A percentile compares a stretch with the other conserved stretches of the same genome.
These are phyloP conservation scores for Chrysosporium keratinophilum DNA, from an alignment of 2,329 filamentous ascomycete species.

Conservation along the genomic window DNA sequence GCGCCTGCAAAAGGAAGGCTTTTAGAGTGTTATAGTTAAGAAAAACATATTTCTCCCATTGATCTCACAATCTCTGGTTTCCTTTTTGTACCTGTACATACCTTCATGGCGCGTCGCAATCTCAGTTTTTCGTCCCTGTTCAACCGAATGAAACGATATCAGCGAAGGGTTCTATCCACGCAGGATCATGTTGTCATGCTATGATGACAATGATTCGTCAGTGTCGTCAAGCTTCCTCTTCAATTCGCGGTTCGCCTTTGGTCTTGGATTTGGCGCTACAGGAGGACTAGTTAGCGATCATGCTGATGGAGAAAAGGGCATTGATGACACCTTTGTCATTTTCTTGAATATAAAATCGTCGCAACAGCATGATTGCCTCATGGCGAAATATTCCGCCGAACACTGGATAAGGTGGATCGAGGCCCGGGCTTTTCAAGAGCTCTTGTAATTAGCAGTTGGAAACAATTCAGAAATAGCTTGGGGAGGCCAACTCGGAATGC, in stretches of 20 bases:
- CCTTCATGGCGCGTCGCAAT: conserved; percentile 5
- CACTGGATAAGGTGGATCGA: conserved; percentile 70
- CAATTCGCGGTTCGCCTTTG: conserved; percentile 54
- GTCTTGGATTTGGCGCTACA: conserved; percentile 51
- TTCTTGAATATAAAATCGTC: conserved; percentile 95
- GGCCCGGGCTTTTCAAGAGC: conserved; percentile 45
- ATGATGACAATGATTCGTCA: background rate
- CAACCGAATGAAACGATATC: background rate
- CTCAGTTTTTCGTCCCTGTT: background rate
- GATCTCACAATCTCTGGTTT: conserved; percentile 1
- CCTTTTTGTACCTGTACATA: conserved; percentile 11
- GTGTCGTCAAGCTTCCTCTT: conserved; percentile 44
- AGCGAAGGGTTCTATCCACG: background rate
- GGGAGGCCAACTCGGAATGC: conserved; percentile 52
- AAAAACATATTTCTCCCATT: conserved; percentile 17
- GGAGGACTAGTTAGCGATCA: background rate
- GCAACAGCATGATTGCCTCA: conserved; percentile 82
- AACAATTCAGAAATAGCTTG: background rate
- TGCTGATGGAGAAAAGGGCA: conserved; percentile 6
- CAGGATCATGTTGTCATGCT: background rate
- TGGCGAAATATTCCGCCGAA: conserved; percentile 81
- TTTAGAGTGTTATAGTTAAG: conserved; percentile 15
- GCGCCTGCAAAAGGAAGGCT: conserved; percentile 32
- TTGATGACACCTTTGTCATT: conserved; percentile 65
- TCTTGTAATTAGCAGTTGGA: conserved; percentile 5